Percentiles rank a stretch among this genome's conserved stretches.
These are phyloP conservation scores for Aspergillus ustus DNA, from an alignment of 2,329 filamentous ascomycete genomes.

Conservation along the genomic window DNA sequence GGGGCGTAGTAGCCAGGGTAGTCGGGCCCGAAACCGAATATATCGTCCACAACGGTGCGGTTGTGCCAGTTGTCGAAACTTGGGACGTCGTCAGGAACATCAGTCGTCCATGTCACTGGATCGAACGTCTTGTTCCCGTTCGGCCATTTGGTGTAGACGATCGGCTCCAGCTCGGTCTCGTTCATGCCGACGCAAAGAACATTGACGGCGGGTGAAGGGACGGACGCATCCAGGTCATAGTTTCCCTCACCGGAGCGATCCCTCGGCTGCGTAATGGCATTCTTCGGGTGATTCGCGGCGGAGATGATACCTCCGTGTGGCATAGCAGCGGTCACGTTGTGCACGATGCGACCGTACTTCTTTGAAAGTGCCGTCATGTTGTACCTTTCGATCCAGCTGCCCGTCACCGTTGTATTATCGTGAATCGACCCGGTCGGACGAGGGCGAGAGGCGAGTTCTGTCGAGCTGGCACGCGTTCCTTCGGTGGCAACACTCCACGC, in stretches of 20 bases:
- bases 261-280: constrained; percentile 71
- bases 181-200: constrained; percentile 73
- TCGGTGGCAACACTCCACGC: constrained; percentile 58
- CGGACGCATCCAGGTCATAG: constrained; percentile 69
- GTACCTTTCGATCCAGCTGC: constrained; percentile 69
- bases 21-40: constrained; percentile 69
- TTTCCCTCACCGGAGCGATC: constrained; percentile 69
- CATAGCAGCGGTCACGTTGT: constrained; percentile 78
- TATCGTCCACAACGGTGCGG: constrained; percentile 66
- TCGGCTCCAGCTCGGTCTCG: constrained; percentile 61
- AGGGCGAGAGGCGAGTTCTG: constrained; percentile 57
- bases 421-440: constrained; percentile 66
- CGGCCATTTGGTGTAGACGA: constrained; percentile 69
- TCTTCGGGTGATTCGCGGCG: constrained; percentile 65
- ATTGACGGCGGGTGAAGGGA: constrained; percentile 72
- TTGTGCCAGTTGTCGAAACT: constrained; percentile 54
- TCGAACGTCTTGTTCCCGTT: constrained; percentile 35
- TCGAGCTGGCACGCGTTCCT: constrained; percentile 47
- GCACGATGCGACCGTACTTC: constrained; percentile 63
- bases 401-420: constrained; percentile 73
- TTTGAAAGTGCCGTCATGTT: constrained; percentile 59
- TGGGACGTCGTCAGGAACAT: constrained; percentile 40
- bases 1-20: constrained; percentile 56
- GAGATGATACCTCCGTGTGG: constrained; percentile 72
- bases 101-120: constrained; percentile 31